phyloP scores from a whole-genome alignment of 164 flowering plant species.

The Sextonia rubra region DNA sequence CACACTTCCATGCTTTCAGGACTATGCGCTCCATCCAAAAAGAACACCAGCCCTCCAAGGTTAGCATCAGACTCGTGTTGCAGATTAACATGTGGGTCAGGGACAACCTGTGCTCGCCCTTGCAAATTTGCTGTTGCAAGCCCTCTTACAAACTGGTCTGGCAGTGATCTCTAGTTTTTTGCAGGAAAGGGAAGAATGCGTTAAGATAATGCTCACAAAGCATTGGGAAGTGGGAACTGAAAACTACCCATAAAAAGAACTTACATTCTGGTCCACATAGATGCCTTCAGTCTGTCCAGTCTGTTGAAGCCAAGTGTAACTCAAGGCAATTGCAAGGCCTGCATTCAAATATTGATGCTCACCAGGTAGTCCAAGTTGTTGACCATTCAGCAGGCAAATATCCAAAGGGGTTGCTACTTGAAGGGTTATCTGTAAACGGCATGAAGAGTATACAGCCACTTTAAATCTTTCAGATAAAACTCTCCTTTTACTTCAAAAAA shows the following conservation, averaged over 20 bases:
- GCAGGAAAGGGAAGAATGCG: background rate
- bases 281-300: constrained; percentile 55
- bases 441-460: constrained; percentile 5
- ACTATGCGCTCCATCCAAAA: constrained; percentile 96
- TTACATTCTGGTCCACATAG: constrained; percentile 49
- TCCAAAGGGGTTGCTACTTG: constrained; percentile 69
- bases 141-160: constrained; percentile 76
- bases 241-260: constrained; percentile 19
- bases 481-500: background rate
- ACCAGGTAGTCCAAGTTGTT: constrained; percentile 78
- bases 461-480: background rate
- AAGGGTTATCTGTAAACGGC: constrained; percentile 59
- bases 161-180: constrained; percentile 50
- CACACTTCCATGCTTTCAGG: constrained; percentile 98
- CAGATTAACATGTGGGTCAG: constrained; percentile 37
- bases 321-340: constrained; percentile 81
- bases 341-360: constrained; percentile 89
- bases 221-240: constrained; percentile 3
- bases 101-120: constrained; percentile 90
- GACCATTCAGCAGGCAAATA: constrained; percentile 56
- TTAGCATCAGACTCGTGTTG: constrained; percentile 19
- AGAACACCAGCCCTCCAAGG: constrained; percentile 63
- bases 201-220: constrained; percentile 1
- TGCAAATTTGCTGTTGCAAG: constrained; percentile 66
- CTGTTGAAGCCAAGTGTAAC: constrained; percentile 73